Percentiles rank a stretch among this genome's conserved stretches.
Evolutionary conservation across 148 eudicot species (phyloP).

Genomic region (Pharnaceum exiguum): DNA sequence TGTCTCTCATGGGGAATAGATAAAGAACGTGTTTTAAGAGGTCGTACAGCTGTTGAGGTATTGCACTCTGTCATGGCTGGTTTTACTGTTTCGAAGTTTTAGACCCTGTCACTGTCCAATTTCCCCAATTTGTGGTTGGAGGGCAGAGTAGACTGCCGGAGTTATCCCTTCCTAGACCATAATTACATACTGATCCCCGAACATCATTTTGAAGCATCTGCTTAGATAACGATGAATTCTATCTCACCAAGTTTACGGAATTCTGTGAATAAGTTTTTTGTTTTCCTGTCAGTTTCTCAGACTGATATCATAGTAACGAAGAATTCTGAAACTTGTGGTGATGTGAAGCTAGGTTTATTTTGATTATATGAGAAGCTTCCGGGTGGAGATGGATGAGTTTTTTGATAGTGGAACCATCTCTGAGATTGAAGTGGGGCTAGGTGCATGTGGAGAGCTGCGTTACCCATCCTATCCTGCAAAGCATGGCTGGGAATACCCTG

Average conservation of each 20-base stretch:
- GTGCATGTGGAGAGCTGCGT: constrained; percentile 85
- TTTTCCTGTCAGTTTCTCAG: background rate
- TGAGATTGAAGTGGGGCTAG: constrained; percentile 87
- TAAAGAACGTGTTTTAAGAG: constrained; percentile 72
- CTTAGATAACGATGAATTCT: no score
- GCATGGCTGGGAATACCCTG: constrained; percentile 84
- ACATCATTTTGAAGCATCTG: no score
- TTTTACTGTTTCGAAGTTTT: background rate
- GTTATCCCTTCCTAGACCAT: background rate
- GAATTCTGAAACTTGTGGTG: constrained; percentile 7
- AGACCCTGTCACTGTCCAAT: background rate
- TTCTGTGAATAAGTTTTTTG: background rate
- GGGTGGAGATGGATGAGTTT: constrained; percentile 71
- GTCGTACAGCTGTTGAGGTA: constrained; percentile 90
- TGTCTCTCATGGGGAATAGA: constrained; percentile 92
- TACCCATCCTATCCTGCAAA: constrained; percentile 86
- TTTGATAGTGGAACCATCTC: constrained; percentile 60
- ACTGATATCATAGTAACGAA: constrained; percentile 4
- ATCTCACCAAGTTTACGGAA: no score
- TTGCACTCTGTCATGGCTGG: background rate
- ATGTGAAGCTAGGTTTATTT: constrained; percentile 56
- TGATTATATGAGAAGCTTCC: constrained; percentile 92
- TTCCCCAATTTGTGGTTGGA: background rate
- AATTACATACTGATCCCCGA: background rate
- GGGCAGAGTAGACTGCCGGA: background rate